A percentile compares a stretch with the other conserved stretches of the same genome.
phyloP scores from a whole-genome alignment of 345 rosid genomes.

The Toxicodendron radicans region DNA sequence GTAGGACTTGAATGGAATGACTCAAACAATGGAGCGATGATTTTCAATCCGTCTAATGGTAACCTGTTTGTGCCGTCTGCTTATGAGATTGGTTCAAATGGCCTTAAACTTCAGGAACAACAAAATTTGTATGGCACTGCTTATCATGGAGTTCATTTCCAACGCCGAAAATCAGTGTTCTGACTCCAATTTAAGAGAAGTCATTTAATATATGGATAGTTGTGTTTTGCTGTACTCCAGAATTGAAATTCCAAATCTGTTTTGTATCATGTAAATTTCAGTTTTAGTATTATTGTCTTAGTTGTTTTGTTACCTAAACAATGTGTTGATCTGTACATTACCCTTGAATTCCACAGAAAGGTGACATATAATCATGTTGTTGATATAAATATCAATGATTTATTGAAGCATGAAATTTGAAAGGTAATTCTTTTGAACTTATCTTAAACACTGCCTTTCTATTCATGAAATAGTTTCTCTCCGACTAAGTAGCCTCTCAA shows the following conservation, averaged over 20 bases:
- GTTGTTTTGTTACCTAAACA: conserved; percentile 12
- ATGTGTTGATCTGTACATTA: conserved; percentile 1
- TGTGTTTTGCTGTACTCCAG: conserved; percentile 4
- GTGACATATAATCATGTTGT: neutral
- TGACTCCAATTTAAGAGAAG: conserved; percentile 23
- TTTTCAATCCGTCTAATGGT: conserved; percentile 29
- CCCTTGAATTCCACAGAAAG: conserved; percentile 10
- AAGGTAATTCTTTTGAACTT: neutral
- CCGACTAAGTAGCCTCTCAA: no score
- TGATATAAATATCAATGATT: neutral
- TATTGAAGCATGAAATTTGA: neutral
- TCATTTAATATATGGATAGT: conserved; percentile 27
- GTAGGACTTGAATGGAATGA: conserved; percentile 25
- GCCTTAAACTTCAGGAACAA: conserved; percentile 30
- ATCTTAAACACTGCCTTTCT: neutral
- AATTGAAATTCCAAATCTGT: conserved; percentile 1
- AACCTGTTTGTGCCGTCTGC: conserved; percentile 35
- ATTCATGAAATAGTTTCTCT: neutral
- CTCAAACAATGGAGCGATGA: conserved; percentile 24
- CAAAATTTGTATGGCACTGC: conserved; percentile 34
- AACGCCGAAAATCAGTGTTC: conserved; percentile 34
- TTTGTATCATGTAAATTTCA: neutral
- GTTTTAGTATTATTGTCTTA: neutral
- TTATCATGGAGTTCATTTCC: conserved; percentile 27
- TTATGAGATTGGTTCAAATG: conserved; percentile 29